Base-by-base conservation (phyloP, 495 filamentous ascomycete species). In the Aspergillus funiculosus region DNA sequence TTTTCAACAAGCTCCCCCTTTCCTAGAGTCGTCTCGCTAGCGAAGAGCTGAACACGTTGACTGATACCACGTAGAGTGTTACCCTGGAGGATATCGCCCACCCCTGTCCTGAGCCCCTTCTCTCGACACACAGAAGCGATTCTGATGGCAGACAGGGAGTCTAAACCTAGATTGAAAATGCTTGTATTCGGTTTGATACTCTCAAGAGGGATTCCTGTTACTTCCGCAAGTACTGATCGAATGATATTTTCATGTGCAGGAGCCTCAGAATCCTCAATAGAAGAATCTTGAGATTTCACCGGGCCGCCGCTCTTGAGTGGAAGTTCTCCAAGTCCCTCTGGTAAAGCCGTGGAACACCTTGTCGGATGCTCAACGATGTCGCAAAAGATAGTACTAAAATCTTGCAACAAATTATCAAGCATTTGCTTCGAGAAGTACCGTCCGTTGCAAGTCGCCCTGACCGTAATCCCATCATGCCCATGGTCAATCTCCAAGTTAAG, bases 111-210 rank as follows among this genome's bases (percentile, higher is more conserved):
- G 3, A 89, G 57, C 0, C 72, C 75, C 27, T 75, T 65, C 31
- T 78, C 81, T 14, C 77, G 75, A 7, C 89, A 68, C n/a, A 82
- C 62, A 0, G 80, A 72, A 17, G 80, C 77, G 11, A 83, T 73
- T 36, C 83, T 81, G 61, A 95, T 89, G 7, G 88, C 86, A 41
- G 83, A 86, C 56, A 97, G 87, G 2, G 90, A 95, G 58, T 97
- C 90, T 26, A 95, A 72, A 5, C 91, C 90, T 5, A 97, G 73
- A 52, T 86, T 81, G 58, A 91, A 94, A 17, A 95, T 85, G 17
- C 76, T 87, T 28, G 81, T 72, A n/a, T 67, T 63, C 21, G 73
- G 72, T 6, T 68, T 60, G 26, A 96, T 89, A 8, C 74, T 65
- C 2, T 74, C 54, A n/a, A 71, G 63, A 0, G 82, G 61, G 0